A percentile compares a stretch with the other conserved stretches of the same genome.
These are phyloP conservation scores for Xylaria sp. DNA, from an alignment of 495 filamentous ascomycete genomes.

Conservation along the genomic window DNA sequence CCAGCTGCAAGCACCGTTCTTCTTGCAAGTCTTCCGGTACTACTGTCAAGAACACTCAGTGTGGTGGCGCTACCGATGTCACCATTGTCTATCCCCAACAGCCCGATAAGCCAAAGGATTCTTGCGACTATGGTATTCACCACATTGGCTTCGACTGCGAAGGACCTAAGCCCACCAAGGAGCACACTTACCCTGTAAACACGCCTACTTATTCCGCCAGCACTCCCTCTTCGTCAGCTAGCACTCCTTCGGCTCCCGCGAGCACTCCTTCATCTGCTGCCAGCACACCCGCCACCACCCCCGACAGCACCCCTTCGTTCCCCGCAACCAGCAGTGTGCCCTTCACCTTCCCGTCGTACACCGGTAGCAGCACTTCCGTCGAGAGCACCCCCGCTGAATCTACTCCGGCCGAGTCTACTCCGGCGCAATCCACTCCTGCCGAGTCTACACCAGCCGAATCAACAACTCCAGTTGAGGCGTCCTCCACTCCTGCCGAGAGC, in stretches of 20 bases:
- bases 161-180: slow-evolving; percentile 50
- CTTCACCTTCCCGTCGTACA: slow-evolving; percentile 22
- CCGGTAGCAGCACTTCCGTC: slow-evolving; percentile 26
- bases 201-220: slow-evolving; percentile 33
- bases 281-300: not conserved
- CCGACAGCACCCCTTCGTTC: slow-evolving; percentile 23
- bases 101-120: slow-evolving; percentile 55
- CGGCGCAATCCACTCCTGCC: slow-evolving; percentile 23
- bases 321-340: slow-evolving; percentile 19
- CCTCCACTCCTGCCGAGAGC: slow-evolving; percentile 19
- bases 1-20: slow-evolving; percentile 75
- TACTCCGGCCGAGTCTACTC: slow-evolving; percentile 27
- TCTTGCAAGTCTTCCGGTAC: slow-evolving; percentile 69
- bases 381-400: slow-evolving; percentile 13
- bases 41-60: slow-evolving; percentile 80
- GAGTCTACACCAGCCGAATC: slow-evolving; percentile 1
- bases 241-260: not conserved
- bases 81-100: slow-evolving; percentile 73
- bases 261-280: slow-evolving; percentile 23
- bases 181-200: slow-evolving; percentile 36
- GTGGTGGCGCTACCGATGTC: slow-evolving; percentile 85
- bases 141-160: slow-evolving; percentile 82
- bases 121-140: slow-evolving; percentile 77
- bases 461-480: slow-evolving; percentile 4
- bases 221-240: slow-evolving; percentile 24